These are phyloP conservation scores for Thecaphora thlaspeos DNA, from an alignment of 1,284 basidiomycete genomes.

Conservation along the genomic window DNA sequence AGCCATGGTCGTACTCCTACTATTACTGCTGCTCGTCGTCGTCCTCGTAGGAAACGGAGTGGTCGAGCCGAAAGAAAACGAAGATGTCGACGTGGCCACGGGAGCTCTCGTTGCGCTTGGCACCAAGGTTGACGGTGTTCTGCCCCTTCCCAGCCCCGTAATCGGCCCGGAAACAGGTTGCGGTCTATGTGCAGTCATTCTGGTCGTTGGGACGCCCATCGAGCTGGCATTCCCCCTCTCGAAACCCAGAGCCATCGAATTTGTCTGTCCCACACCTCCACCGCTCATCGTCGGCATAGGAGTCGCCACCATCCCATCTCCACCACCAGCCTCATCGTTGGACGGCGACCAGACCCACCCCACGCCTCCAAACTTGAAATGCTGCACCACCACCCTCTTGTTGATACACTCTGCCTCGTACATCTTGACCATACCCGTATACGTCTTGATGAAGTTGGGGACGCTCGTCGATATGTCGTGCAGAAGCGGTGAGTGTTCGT, in stretches of 20 bases:
- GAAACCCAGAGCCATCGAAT: conserved; percentile 14
- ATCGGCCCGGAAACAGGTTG: too few species aligned
- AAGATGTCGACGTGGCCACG: neutral
- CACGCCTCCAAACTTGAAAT: conserved; percentile 73
- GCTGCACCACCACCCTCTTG: conserved; percentile 95
- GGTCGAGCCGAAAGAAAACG: neutral
- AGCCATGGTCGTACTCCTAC: too few species aligned
- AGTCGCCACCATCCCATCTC: neutral
- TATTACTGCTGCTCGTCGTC: too few species aligned
- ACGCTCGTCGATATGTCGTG: conserved; percentile 81
- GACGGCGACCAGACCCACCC: conserved; percentile 27
- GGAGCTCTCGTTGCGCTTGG: too few species aligned
- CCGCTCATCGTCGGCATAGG: neutral
- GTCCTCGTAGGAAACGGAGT: neutral
- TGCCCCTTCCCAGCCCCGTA: too few species aligned
- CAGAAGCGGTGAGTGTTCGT: conserved; percentile 68
- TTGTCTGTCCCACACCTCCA: neutral
- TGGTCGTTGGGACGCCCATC: conserved; percentile 23
- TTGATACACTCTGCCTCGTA: conserved; percentile 92
- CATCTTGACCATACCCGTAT: conserved; percentile 90
- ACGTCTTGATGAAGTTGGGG: conserved; percentile 83
- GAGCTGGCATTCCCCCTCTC: conserved; percentile 20
- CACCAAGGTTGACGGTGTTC: too few species aligned
- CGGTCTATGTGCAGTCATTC: neutral
- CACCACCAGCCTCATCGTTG: neutral